Base-by-base conservation (phyloP, 83 land plant genomes). In the Thuja plicata region DNA sequence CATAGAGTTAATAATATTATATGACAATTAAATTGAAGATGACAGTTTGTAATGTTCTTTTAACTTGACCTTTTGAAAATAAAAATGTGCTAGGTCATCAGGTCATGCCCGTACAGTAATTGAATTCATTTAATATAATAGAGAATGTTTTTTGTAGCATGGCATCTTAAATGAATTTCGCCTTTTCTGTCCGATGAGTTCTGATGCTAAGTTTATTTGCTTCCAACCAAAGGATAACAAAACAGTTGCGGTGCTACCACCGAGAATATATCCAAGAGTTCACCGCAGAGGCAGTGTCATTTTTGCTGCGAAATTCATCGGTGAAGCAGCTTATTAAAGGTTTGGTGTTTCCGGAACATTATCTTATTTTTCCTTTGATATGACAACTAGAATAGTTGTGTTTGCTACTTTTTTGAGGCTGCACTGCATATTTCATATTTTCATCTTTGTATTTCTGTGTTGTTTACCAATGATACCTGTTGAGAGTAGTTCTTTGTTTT, bases 201-300 rank as follows among this genome's bases (percentile, higher is more conserved):
- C 84, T 81, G 84, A 81, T 27, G 24, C 19, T 9, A 38, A 38
- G 13, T 38, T 78, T 78, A 27, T 81, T 81, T 81, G 9, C 52
- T 41, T 27, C 27, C 50, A 17, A 81, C n/a, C 12, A 81, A 71
- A 98, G 97, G 91, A 88, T 93, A 83, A 97, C 99, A 48, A 88
- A 86, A 40, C 76, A 88, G 13, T 78, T 98, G 89, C 93, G 99
- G 89, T 94, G 90, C 88, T 95, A 94, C 84, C 91, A 90, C 3
- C 93, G 90, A 90, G 92, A 91, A 84, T 96, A 96, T 88, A 91
- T 97, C 21, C 99, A 93, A 85, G 97, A 97, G 43, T 97, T 97
- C 88, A 93, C 94, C 91, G 95, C 97, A 8, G 99, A 97, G 90
- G 94, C 99, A 40, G 89, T 94, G 41, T 95, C 99, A 3, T 97